Percentiles rank a stretch among this genome's conserved stretches.
phyloP scores from a whole-genome alignment of 2,329 filamentous ascomycete species.

The Colletotrichum eleusines region DNA sequence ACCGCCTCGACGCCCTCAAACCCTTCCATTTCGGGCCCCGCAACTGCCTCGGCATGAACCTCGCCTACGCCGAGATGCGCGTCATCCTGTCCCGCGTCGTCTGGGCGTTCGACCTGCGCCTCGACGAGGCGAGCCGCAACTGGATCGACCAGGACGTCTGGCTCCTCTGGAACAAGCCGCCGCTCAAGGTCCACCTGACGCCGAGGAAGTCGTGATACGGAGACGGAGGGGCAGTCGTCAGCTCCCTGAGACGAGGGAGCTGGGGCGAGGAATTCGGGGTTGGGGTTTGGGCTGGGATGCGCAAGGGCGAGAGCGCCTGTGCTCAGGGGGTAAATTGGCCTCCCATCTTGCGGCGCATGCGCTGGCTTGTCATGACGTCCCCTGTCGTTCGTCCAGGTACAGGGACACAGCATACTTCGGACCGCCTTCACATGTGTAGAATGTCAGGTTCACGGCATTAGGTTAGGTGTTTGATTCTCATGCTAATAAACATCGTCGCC shows the following conservation, averaged over 20 bases:
- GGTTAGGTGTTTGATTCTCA: background rate
- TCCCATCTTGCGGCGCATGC: background rate
- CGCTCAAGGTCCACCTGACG: conserved; percentile 34
- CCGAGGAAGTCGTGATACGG: conserved; percentile 2
- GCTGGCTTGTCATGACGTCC: background rate
- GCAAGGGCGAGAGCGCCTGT: background rate
- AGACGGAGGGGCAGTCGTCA: too few relatives aligned
- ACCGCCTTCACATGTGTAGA: background rate
- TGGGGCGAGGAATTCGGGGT: background rate
- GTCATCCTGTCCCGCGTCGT: conserved; percentile 29
- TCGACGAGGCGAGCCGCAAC: conserved; percentile 11
- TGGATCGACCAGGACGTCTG: conserved; percentile 28
- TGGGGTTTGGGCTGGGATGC: background rate
- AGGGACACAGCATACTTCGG: background rate
- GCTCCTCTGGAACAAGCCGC: conserved; percentile 30
- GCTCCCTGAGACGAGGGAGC: too few relatives aligned
- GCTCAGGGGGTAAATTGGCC: background rate
- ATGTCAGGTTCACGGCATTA: background rate
- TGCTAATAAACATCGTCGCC: background rate
- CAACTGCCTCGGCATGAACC: conserved; percentile 37
- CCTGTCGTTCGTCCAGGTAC: too few relatives aligned
- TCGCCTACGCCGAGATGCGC: conserved; percentile 39
- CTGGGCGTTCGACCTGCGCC: conserved; percentile 35
- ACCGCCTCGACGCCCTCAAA: conserved; percentile 32
- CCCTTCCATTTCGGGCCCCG: conserved; percentile 36